Evolutionary conservation across 2,329 filamentous ascomycete species (phyloP).

Genomic region (Colletotrichum ledebouriae): DNA sequence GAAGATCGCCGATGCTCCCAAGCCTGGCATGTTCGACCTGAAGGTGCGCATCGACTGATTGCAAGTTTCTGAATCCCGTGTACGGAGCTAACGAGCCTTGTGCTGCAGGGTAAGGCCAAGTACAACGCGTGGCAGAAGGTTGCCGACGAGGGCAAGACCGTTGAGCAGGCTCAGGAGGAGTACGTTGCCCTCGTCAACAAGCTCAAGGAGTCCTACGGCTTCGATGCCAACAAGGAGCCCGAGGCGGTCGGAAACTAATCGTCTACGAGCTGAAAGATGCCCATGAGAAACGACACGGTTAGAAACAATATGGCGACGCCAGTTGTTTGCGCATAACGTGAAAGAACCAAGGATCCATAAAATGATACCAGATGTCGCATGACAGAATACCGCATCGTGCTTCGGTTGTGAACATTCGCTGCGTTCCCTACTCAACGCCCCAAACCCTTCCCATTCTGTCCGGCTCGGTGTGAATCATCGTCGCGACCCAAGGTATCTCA

Average conservation of each 20-base stretch:
- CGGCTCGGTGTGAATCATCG: slow-evolving; percentile 67
- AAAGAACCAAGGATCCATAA: slow-evolving; percentile 33
- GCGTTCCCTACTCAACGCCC: slow-evolving; percentile 18
- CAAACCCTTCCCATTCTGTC: slow-evolving; percentile 70
- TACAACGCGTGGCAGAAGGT: slow-evolving; percentile 81
- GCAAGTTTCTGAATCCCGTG: slow-evolving; percentile 7
- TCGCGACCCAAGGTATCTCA: slow-evolving; percentile 85
- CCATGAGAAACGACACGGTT: slow-evolving; percentile 38
- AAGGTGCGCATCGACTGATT: slow-evolving; percentile 62
- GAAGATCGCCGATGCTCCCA: slow-evolving; percentile 67
- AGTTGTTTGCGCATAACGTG: slow-evolving; percentile 3
- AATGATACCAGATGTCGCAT: slow-evolving; percentile 36
- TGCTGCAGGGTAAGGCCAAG: slow-evolving; percentile 80
- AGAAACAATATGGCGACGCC: slow-evolving; percentile 14
- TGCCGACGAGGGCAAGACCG: slow-evolving; percentile 72
- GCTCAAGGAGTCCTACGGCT: slow-evolving; percentile 79
- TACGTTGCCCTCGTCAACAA: slow-evolving; percentile 81
- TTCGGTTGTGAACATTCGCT: slow-evolving; percentile 9
- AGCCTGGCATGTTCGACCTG: slow-evolving; percentile 78
- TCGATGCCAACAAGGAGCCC: slow-evolving; percentile 73
- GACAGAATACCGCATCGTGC: not conserved
- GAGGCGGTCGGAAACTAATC: slow-evolving; percentile 63
- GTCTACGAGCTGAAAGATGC: slow-evolving; percentile 1
- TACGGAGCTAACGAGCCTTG: slow-evolving; percentile 19
- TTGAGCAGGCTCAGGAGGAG: slow-evolving; percentile 78